These are phyloP conservation scores for Phytophthora colocasiae DNA, from an alignment of 352 stramenopile genomes.

Conservation along the genomic window DNA sequence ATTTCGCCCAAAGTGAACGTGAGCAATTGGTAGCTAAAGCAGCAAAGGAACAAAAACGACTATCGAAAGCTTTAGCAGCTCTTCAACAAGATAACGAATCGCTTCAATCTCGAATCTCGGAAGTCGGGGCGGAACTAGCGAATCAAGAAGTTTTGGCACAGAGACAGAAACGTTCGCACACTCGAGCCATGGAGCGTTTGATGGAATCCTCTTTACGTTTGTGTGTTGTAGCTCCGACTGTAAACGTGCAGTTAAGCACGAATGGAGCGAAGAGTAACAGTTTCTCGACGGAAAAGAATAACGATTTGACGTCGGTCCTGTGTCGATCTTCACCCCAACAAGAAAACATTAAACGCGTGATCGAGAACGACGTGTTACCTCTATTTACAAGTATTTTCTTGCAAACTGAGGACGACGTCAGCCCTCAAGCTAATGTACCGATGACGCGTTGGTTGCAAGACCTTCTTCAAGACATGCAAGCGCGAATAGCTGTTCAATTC, in stretches of 20 bases:
- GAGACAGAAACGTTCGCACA: conserved; percentile 42
- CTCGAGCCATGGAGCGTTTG: conserved; percentile 40
- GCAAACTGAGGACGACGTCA: conserved; percentile 43
- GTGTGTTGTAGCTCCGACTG: conserved; percentile 82
- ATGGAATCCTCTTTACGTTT: conserved; percentile 65
- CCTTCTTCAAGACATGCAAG: conserved; percentile 77
- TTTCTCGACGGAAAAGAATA: not conserved
- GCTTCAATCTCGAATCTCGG: conserved; percentile 11
- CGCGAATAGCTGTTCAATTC: conserved; percentile 69
- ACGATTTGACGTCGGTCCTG: conserved; percentile 12
- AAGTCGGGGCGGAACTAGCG: conserved; percentile 23
- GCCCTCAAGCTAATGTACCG: conserved; percentile 34
- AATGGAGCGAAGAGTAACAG: conserved; percentile 6
- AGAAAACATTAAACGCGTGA: conserved; percentile 58
- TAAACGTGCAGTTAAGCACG: conserved; percentile 78
- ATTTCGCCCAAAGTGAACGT: not conserved
- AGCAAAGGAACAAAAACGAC: conserved; percentile 3
- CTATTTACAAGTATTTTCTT: conserved; percentile 60
- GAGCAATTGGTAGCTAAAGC: conserved; percentile 12
- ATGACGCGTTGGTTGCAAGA: conserved; percentile 62
- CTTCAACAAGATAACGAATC: conserved; percentile 11
- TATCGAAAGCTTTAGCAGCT: conserved; percentile 11
- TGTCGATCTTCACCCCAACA: conserved; percentile 41
- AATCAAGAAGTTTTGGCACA: conserved; percentile 27
- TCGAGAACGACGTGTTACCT: conserved; percentile 75